phyloP scores from a whole-genome alignment of 1,139 yeast species.

The Geotrichum klebahnii region DNA sequence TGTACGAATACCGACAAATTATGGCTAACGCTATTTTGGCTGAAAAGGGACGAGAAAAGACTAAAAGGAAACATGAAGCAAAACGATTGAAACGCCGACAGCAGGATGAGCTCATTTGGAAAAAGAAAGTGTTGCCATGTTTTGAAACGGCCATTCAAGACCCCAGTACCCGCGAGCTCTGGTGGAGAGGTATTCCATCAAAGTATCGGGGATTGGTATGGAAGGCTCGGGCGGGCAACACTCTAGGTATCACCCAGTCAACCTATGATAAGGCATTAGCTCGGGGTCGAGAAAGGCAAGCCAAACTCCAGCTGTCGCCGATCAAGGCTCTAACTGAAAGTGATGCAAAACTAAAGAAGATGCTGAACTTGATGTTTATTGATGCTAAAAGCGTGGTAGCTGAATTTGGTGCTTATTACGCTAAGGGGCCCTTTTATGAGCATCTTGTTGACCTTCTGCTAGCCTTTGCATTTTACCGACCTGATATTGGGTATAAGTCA shows the following conservation, averaged over 20 bases:
- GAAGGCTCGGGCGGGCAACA: constrained; percentile 47
- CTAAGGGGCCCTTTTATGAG: too few relatives aligned
- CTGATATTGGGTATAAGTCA: constrained; percentile 32
- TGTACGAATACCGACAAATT: constrained; percentile 51
- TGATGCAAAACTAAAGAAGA: background rate
- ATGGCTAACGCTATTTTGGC: constrained; percentile 44
- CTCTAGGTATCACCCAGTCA: constrained; percentile 30
- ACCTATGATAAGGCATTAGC: constrained; percentile 28
- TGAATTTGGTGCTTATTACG: too few relatives aligned
- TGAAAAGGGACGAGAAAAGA: constrained; percentile 29
- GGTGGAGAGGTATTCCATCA: constrained; percentile 66
- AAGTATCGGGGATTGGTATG: constrained; percentile 50
- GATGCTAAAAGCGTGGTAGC: too few relatives aligned
- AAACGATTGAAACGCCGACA: constrained; percentile 33
- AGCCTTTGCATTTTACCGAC: constrained; percentile 36
- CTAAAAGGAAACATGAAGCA: constrained; percentile 32
- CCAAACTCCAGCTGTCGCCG: constrained; percentile 22
- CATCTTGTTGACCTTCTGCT: constrained; percentile 37
- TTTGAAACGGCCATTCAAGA: constrained; percentile 39
- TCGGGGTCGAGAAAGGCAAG: constrained; percentile 27
- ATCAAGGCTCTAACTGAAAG: background rate
- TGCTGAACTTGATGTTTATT: constrained; percentile 39
- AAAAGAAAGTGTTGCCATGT: constrained; percentile 40
- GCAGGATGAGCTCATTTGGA: constrained; percentile 46
- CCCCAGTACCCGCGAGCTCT: constrained; percentile 49